Percentiles rank a stretch among this genome's conserved stretches.
Conservation (phyloP, 164 flowering plant species). For the Vitis labrusca region DNA sequence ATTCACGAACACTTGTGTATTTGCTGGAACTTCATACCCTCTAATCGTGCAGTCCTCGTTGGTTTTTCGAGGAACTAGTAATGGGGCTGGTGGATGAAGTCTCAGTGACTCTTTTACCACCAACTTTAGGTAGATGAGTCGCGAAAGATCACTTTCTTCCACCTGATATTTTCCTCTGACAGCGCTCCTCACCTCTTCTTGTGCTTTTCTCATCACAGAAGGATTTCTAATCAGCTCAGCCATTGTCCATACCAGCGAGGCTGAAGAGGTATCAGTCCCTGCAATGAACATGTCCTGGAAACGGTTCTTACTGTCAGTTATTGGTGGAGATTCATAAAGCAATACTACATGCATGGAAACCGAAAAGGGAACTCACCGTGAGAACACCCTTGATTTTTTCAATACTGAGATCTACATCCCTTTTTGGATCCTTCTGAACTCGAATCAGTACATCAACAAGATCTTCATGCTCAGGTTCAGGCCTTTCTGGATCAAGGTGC, state of each 20-base stretch:
- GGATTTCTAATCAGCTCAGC: constrained; percentile 40
- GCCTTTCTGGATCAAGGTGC: constrained; percentile 19
- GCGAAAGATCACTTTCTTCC: constrained; percentile 22
- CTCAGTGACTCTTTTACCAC: constrained; percentile 40
- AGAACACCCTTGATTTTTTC: constrained; percentile 35
- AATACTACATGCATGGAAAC: no score
- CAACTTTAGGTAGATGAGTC: constrained; percentile 27
- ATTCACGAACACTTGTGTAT: constrained; percentile 33
- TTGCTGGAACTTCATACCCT: constrained; percentile 28
- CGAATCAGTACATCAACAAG: constrained; percentile 38
- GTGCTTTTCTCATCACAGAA: constrained; percentile 24
- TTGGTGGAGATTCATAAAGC: no score
- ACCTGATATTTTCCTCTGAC: constrained; percentile 12
- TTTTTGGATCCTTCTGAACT: constrained; percentile 21
- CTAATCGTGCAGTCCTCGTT: constrained; percentile 17
- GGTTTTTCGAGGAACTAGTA: constrained; percentile 40
- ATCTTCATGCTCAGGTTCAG: constrained; percentile 23
- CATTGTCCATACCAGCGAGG: constrained; percentile 38
- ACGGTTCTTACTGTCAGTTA: no score
- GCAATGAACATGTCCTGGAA: constrained; percentile 38
- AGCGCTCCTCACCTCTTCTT: constrained; percentile 20
- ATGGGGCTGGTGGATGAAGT: constrained; percentile 45
- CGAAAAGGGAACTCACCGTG: constrained; percentile 16
- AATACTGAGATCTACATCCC: constrained; percentile 6
- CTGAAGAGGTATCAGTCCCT: constrained; percentile 32